A percentile compares a stretch with the other conserved stretches of the same genome.
These are phyloP conservation scores for Triadica sebifera DNA, from an alignment of 345 rosid species.

Conservation along the genomic window DNA sequence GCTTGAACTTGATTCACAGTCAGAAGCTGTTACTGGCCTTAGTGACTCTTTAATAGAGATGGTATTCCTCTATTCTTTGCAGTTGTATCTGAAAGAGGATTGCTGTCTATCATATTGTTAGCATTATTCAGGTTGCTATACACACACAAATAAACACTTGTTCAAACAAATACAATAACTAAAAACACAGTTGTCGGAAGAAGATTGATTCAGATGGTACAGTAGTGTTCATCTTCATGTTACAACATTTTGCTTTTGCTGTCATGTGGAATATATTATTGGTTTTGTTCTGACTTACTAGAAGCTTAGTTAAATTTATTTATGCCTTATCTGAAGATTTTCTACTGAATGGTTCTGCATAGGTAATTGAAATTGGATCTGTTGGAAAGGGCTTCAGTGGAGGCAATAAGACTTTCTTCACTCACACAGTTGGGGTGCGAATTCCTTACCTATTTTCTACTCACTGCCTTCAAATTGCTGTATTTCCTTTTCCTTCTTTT, in stretches of 20 bases:
- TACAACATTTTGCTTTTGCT: neutral
- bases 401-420: conserved; percentile 59
- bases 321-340: neutral
- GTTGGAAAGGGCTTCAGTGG: conserved; percentile 66
- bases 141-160: neutral
- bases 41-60: conserved; percentile 53
- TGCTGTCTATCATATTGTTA: neutral
- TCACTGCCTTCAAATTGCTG: neutral
- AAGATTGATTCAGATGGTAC: conserved; percentile 4
- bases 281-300: neutral
- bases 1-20: conserved; percentile 78
- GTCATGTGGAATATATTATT: neutral
- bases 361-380: conserved; percentile 97
- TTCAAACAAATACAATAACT: neutral
- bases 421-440: conserved; percentile 67
- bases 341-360: conserved; percentile 20
- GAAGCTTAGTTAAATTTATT: neutral
- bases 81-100: neutral
- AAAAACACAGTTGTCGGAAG: neutral
- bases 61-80: conserved; percentile 45
- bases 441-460: conserved; percentile 21
- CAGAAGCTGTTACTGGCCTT: conserved; percentile 79
- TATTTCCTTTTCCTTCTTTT: too few relatives aligned
- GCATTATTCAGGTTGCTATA: conserved; percentile 10
- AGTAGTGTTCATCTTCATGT: neutral